Conservation (phyloP, 2,329 filamentous ascomycete genomes). For the Alternaria hordeiaustralica region DNA sequence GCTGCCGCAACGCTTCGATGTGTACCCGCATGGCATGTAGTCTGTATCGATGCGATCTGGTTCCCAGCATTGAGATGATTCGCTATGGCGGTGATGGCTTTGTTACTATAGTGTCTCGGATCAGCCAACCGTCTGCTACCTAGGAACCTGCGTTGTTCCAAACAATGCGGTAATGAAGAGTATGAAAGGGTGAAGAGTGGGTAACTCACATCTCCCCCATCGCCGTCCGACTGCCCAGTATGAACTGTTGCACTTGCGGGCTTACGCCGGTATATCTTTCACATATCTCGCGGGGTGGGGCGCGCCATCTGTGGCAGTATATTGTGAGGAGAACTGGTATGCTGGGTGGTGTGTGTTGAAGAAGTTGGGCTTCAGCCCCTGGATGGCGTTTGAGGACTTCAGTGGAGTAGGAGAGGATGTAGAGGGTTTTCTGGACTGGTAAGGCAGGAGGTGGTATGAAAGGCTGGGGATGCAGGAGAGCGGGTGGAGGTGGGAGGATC, state of each 20-base stretch:
- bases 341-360: not conserved
- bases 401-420: slow-evolving; percentile 4
- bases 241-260: slow-evolving; percentile 15
- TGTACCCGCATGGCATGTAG: slow-evolving; percentile 20
- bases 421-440: not conserved
- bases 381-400: not conserved
- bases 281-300: slow-evolving; percentile 17
- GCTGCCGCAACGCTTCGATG: slow-evolving; percentile 29
- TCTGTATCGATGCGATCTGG: slow-evolving; percentile 13
- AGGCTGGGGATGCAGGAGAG: not conserved
- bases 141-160: not conserved
- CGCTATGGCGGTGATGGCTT: not conserved
- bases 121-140: not conserved
- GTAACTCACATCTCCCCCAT: slow-evolving; percentile 1
- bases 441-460: not conserved
- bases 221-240: slow-evolving; percentile 11
- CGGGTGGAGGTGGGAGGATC: not conserved
- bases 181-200: not conserved
- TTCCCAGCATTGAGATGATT: not conserved
- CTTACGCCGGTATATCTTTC: slow-evolving; percentile 18
- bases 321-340: slow-evolving; percentile 1
- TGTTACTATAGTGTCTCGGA: not conserved
- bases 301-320: slow-evolving; percentile 7
- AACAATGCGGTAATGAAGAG: rapidly evolving
- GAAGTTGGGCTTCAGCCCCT: not conserved